Evolutionary conservation across 202 grass and related monocot species (phyloP).

Genomic region (Hordeum pubiflorum): DNA sequence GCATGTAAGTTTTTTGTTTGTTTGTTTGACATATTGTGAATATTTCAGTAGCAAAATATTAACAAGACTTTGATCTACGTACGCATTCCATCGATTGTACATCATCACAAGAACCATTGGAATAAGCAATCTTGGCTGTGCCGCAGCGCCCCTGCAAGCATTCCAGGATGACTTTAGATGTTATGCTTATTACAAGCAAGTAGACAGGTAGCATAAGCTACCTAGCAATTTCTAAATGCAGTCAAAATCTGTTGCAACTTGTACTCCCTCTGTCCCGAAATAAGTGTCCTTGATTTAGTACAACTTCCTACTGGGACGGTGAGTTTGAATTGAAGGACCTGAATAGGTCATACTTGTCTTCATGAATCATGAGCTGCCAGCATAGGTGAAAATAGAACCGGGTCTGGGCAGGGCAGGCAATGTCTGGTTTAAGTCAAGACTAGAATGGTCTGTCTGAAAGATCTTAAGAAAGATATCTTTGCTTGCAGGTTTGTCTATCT

Average conservation of each 20-base stretch:
- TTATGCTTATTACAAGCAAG: not conserved
- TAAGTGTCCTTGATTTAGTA: no score
- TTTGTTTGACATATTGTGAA: not conserved
- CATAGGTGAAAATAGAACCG: constrained; percentile 1
- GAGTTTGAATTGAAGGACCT: no score
- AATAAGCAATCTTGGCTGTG: constrained; percentile 86
- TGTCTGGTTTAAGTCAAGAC: not conserved
- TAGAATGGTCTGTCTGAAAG: not conserved
- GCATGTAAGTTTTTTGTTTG: not conserved
- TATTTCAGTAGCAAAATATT: not conserved
- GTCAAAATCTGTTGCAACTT: not conserved
- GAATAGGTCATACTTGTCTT: not conserved
- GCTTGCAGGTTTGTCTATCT: not conserved
- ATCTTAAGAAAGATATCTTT: not conserved
- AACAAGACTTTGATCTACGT: constrained; percentile 31
- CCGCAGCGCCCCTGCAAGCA: constrained; percentile 75
- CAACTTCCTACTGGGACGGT: no score
- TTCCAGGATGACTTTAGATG: not conserved
- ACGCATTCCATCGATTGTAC: constrained; percentile 90
- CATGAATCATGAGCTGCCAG: not conserved
- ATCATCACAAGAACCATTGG: constrained; percentile 82
- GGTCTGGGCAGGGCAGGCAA: not conserved
- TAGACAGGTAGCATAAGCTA: not conserved
- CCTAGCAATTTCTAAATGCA: not conserved
- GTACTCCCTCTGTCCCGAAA: no score